Conservation (phyloP, 1,139 yeast genomes). For the Protomyces lactucae-debilis region DNA sequence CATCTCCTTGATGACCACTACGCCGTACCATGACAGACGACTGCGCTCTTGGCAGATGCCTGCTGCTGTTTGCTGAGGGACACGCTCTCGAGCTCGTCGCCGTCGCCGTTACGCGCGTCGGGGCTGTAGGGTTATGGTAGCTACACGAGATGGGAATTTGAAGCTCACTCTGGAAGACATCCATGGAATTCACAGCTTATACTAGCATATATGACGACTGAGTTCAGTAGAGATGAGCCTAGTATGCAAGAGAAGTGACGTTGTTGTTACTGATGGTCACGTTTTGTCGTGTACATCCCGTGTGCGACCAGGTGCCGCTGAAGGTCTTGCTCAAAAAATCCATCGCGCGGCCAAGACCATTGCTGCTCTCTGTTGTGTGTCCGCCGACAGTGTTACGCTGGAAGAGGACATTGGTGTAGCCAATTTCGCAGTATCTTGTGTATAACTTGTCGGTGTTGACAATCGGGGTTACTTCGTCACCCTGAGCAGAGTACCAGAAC, state of each 20-base stretch:
- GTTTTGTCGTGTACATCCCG: conserved; percentile 17
- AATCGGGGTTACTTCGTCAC: conserved; percentile 36
- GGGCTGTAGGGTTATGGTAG: neutral
- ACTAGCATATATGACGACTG: neutral
- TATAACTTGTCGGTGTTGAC: conserved; percentile 33
- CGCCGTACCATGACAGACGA: neutral
- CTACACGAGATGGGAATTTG: neutral
- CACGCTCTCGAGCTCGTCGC: neutral
- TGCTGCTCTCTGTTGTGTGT: conserved; percentile 4
- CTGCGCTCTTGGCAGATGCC: neutral
- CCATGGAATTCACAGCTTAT: neutral
- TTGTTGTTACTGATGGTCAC: conserved; percentile 14
- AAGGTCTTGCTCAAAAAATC: conserved; percentile 2
- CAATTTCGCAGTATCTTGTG: conserved; percentile 35
- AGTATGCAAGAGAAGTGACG: neutral
- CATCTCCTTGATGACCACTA: neutral
- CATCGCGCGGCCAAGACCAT: conserved; percentile 3
- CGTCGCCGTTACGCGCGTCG: neutral
- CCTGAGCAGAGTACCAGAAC: conserved; percentile 37
- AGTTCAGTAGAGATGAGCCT: neutral
- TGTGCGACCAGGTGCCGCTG: conserved; percentile 1
- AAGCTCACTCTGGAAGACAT: neutral
- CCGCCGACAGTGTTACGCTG: conserved; percentile 28
- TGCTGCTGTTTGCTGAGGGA: neutral
- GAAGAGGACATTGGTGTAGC: conserved; percentile 35